These are phyloP conservation scores for Coemansia sp. DNA, from an alignment of 192 early-diverging fungal species.

Conservation along the genomic window DNA sequence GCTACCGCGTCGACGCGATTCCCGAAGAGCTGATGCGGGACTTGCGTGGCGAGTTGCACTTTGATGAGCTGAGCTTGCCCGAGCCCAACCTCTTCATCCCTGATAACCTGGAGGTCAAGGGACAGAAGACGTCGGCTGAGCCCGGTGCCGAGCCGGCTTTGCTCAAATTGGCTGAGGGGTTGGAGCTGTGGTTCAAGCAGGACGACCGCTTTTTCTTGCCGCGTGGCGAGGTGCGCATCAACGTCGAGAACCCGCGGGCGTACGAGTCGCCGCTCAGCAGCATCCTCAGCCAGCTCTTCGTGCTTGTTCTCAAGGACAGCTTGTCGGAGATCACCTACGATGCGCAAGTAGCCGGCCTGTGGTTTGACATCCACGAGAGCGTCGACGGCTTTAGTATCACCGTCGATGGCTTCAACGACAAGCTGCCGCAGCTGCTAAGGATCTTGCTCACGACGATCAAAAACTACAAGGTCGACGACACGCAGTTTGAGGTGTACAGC, in stretches of 20 bases:
- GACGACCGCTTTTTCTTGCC: constrained; percentile 94
- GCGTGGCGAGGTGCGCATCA: constrained; percentile 76
- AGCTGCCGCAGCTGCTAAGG: constrained; percentile 68
- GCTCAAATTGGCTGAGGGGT: constrained; percentile 28
- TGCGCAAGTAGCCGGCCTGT: constrained; percentile 84
- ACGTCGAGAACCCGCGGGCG: constrained; percentile 69
- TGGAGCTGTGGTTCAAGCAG: constrained; percentile 90
- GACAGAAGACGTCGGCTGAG: constrained; percentile 19
- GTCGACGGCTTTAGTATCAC: constrained; percentile 72
- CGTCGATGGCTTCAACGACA: constrained; percentile 87
- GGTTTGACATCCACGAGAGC: constrained; percentile 70
- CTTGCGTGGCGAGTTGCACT: constrained; percentile 13
- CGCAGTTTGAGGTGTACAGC: constrained; percentile 78
- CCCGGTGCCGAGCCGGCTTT: constrained; percentile 26
- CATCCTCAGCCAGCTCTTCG: constrained; percentile 71
- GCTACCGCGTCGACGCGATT: constrained; percentile 71
- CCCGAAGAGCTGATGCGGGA: constrained; percentile 54
- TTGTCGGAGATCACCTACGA: constrained; percentile 88
- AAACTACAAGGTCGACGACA: constrained; percentile 61
- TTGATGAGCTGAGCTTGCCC: constrained; percentile 68
- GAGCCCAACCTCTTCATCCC: constrained; percentile 85
- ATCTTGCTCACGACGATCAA: constrained; percentile 72
- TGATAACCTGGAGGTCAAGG: constrained; percentile 71
- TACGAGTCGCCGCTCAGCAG: constrained; percentile 75
- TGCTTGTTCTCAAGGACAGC: constrained; percentile 77